These are phyloP conservation scores for Plantago major DNA, from an alignment of 257 asterid genomes.

Conservation along the genomic window DNA sequence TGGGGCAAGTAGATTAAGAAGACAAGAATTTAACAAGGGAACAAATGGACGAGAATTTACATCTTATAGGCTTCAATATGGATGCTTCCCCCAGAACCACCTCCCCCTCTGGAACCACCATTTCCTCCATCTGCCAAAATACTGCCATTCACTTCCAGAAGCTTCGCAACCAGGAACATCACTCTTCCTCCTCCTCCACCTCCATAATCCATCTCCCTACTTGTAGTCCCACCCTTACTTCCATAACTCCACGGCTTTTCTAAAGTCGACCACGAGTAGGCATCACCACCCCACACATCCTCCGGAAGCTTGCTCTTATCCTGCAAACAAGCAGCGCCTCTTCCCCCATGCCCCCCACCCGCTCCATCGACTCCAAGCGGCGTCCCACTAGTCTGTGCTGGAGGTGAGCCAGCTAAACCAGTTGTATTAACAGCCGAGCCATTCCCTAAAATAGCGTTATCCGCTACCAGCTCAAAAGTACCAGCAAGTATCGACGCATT, in stretches of 20 bases:
- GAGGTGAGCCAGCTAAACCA: slow-evolving; percentile 81
- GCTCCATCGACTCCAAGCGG: slow-evolving; percentile 92
- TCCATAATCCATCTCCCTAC: slow-evolving; percentile 76
- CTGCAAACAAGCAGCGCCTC: slow-evolving; percentile 85
- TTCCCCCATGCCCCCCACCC: slow-evolving; percentile 98
- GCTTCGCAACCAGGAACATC: slow-evolving; percentile 33
- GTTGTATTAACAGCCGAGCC: slow-evolving; percentile 76
- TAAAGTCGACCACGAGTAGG: slow-evolving; percentile 79
- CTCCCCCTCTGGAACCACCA: slow-evolving; percentile 87
- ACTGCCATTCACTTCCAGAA: slow-evolving; percentile 84
- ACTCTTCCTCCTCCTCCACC: slow-evolving; percentile 99
- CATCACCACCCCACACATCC: slow-evolving; percentile 99
- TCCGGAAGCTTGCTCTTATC: slow-evolving; percentile 69
- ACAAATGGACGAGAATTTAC: slow-evolving; percentile 35
- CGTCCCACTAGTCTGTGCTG: slow-evolving; percentile 89
- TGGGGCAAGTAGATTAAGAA: neutral
- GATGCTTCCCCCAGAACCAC: slow-evolving; percentile 99
- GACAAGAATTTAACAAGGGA: slow-evolving; percentile 11
- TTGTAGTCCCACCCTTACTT: slow-evolving; percentile 89
- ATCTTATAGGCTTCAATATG: slow-evolving; percentile 71
- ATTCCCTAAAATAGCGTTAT: slow-evolving; percentile 56
- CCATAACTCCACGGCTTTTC: slow-evolving; percentile 78
- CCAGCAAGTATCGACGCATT: slow-evolving; percentile 56
- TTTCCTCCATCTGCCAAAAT: slow-evolving; percentile 91
- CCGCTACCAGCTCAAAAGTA: slow-evolving; percentile 56